phyloP scores from a whole-genome alignment of 2,329 filamentous ascomycete species.

The Penicillium sp. region DNA sequence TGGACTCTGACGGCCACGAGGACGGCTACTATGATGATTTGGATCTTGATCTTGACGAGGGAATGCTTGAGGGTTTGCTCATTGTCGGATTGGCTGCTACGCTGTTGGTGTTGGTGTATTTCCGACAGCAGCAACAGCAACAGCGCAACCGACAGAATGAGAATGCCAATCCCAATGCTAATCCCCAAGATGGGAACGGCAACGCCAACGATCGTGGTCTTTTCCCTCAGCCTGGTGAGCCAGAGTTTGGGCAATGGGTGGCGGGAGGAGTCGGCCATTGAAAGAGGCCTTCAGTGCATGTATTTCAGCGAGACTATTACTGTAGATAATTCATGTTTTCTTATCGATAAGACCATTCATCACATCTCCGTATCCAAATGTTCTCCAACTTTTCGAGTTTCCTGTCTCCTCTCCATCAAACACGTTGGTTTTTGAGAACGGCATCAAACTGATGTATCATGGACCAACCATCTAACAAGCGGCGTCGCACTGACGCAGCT shows the following conservation, averaged over 20 bases:
- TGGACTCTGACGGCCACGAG: constrained; percentile 40
- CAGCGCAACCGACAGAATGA: constrained; percentile 42
- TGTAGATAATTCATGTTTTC: constrained; percentile 14
- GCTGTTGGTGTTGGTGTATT: constrained; percentile 76
- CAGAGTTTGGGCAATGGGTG: constrained; percentile 66
- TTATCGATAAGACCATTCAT: constrained; percentile 23
- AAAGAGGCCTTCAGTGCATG: constrained; percentile 8
- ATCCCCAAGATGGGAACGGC: constrained; percentile 26
- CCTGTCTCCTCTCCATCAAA: background rate
- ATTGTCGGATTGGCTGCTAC: constrained; percentile 75
- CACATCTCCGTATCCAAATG: constrained; percentile 2
- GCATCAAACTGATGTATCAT: constrained; percentile 8
- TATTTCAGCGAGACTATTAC: constrained; percentile 8
- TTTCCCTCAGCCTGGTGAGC: constrained; percentile 66
- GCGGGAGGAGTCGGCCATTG: constrained; percentile 63
- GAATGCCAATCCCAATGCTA: constrained; percentile 31
- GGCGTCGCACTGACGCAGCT: constrained; percentile 60
- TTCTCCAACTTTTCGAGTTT: background rate
- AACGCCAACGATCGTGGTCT: constrained; percentile 51
- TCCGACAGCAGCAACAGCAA: constrained; percentile 54
- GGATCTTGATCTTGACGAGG: constrained; percentile 67
- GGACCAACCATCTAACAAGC: constrained; percentile 52
- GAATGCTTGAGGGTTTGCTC: constrained; percentile 77
- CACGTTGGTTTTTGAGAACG: background rate
- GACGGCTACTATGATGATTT: constrained; percentile 61